Evolutionary conservation across 345 rosid genomes (phyloP).

Genomic region (Cardamine resedifolia): DNA sequence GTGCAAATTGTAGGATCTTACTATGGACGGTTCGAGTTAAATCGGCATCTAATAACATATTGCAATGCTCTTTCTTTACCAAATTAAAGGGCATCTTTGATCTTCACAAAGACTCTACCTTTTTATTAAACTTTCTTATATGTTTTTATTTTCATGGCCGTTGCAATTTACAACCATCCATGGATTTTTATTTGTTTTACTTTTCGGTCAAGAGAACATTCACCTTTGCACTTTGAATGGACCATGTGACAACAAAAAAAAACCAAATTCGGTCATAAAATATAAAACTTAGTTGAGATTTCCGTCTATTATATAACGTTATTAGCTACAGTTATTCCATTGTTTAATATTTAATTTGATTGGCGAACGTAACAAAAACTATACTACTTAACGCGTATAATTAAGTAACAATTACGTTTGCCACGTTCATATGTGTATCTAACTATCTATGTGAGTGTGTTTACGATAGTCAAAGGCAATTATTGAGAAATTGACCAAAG

Average conservation of each 20-base stretch:
- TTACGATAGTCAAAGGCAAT: conserved; percentile 9
- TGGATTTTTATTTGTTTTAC: conserved; percentile 18
- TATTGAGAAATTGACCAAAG: conserved; percentile 21
- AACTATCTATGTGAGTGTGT: not conserved
- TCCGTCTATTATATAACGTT: not conserved
- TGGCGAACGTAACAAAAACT: not conserved
- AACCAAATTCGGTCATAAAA: not conserved
- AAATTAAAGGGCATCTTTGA: conserved; percentile 40
- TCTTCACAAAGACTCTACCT: conserved; percentile 40
- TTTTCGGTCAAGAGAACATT: conserved; percentile 38
- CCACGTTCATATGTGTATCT: not conserved
- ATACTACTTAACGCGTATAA: not conserved
- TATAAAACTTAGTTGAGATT: not conserved
- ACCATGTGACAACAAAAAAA: conserved; percentile 11
- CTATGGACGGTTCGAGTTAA: conserved; percentile 40
- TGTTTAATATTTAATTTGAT: not conserved
- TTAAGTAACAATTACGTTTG: not conserved
- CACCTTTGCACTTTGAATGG: conserved; percentile 35
- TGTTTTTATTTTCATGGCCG: not conserved
- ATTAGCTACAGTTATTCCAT: not conserved
- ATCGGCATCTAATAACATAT: conserved; percentile 34
- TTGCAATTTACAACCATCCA: conserved; percentile 36
- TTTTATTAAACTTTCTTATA: not conserved
- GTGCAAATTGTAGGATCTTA: conserved; percentile 35
- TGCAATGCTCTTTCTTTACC: conserved; percentile 32